Evolutionary conservation across 352 stramenopile genomes (phyloP).

Genomic region (Phytophthora uliginosa): DNA sequence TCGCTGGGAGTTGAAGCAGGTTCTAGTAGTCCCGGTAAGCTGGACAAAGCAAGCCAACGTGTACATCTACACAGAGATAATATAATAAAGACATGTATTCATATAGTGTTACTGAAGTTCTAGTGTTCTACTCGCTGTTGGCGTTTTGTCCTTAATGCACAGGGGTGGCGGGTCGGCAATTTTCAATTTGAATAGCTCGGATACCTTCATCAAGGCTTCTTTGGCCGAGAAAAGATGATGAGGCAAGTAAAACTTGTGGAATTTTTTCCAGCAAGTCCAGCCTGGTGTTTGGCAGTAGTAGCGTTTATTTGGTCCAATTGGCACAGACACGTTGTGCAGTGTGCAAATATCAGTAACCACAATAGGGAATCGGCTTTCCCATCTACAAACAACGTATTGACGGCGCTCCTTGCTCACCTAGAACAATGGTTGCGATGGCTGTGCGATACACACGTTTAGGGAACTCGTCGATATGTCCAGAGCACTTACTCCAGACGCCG

Average conservation of each 20-base stretch:
- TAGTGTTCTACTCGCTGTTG: no score
- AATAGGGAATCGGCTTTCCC: constrained; percentile 11
- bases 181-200: constrained; percentile 3
- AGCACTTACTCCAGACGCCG: no score
- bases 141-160: neutral
- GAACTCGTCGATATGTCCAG: no score
- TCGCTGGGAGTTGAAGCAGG: no score
- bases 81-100: no score
- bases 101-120: no score
- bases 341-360: constrained; percentile 21
- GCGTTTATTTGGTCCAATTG: neutral
- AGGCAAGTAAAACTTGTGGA: constrained; percentile 21
- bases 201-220: constrained; percentile 1
- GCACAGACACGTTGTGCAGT: constrained; percentile 23
- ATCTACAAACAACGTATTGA: constrained; percentile 20
- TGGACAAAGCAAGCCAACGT: no score
- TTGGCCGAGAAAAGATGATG: neutral
- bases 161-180: neutral
- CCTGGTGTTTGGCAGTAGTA: constrained; percentile 4
- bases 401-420: neutral
- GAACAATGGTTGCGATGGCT: neutral
- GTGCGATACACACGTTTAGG: neutral
- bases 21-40: no score
- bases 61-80: no score
- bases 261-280: constrained; percentile 30